Percentiles rank a stretch among this genome's conserved stretches.
Conservation (phyloP, 352 stramenopile genomes). For the Elongisporangium prolatum region DNA sequence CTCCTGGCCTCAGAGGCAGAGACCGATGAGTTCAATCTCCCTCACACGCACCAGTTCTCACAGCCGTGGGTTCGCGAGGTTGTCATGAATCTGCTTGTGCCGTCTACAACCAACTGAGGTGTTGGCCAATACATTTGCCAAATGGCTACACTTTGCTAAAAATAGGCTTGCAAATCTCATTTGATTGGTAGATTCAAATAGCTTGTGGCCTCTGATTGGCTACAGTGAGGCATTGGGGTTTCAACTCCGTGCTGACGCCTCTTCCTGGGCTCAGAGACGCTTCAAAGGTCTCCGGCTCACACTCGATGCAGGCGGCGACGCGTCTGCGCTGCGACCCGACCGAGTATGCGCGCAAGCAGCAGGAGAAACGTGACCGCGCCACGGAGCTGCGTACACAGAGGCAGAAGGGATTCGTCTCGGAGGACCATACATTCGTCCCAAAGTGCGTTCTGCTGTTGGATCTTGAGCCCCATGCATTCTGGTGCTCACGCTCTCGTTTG, state of each 20-base stretch:
- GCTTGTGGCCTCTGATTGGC: conserved; percentile 5
- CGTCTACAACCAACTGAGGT: conserved; percentile 11
- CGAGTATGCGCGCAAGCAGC: conserved; percentile 77
- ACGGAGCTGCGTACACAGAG: conserved; percentile 71
- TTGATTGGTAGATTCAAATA: neutral
- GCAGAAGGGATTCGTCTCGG: conserved; percentile 57
- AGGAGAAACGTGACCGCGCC: conserved; percentile 70
- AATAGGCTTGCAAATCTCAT: neutral
- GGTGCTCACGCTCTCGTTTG: neutral
- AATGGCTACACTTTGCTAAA: neutral
- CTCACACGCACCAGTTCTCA: conserved; percentile 53
- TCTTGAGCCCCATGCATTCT: neutral
- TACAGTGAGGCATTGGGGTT: neutral
- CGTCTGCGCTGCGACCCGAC: conserved; percentile 72
- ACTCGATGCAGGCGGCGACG: conserved; percentile 22
- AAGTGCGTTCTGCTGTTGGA: conserved; percentile 38
- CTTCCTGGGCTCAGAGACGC: neutral
- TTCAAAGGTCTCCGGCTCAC: neutral
- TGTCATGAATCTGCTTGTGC: conserved; percentile 27
- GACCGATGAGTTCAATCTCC: conserved; percentile 56
- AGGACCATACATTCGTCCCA: conserved; percentile 74
- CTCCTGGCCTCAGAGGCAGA: conserved; percentile 55
- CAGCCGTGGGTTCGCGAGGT: conserved; percentile 70
- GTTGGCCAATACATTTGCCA: neutral
- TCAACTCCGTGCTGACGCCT: neutral